These are phyloP conservation scores for Rhodosporidiobolus odoratus DNA, from an alignment of 768 basidiomycete species.

Conservation along the genomic window DNA sequence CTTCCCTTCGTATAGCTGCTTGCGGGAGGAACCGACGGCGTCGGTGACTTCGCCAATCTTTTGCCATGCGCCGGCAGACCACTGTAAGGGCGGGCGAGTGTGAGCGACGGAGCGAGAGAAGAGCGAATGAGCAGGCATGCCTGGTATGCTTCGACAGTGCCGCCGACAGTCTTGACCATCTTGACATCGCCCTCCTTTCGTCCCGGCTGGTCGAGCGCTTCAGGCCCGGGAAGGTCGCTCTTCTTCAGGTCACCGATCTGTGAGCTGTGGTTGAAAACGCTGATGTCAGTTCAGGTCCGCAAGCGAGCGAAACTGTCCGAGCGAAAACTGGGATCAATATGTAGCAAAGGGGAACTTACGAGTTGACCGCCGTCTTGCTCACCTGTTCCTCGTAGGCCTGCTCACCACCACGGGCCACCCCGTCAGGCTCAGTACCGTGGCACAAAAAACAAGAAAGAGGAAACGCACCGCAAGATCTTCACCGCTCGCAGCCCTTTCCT, in stretches of 20 bases:
- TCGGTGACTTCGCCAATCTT: conserved; percentile 95
- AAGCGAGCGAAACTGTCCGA: neutral
- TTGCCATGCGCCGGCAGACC: conserved; percentile 79
- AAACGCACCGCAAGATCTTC: conserved; percentile 20
- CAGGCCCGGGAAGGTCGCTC: conserved; percentile 77
- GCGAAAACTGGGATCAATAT: neutral
- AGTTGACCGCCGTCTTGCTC: conserved; percentile 69
- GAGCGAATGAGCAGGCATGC: conserved; percentile 49
- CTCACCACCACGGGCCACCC: too few species aligned
- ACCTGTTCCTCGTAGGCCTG: conserved; percentile 63
- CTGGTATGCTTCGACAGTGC: conserved; percentile 83
- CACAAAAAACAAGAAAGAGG: neutral
- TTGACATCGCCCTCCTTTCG: conserved; percentile 88
- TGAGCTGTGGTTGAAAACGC: conserved; percentile 49
- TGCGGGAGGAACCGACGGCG: conserved; percentile 80
- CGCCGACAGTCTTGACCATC: conserved; percentile 70
- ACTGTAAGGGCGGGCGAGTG: conserved; percentile 54
- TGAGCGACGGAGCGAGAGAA: neutral
- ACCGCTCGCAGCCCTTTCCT: conserved; percentile 16
- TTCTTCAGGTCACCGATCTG: conserved; percentile 91
- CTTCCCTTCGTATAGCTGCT: conserved; percentile 83
- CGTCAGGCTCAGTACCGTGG: too few species aligned
- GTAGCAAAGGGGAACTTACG: conserved; percentile 45
- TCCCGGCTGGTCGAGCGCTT: conserved; percentile 74
- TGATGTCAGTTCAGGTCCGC: neutral